Evolutionary conservation across 768 basidiomycete species (phyloP).

Genomic region (Candolleomyces efflorescens): DNA sequence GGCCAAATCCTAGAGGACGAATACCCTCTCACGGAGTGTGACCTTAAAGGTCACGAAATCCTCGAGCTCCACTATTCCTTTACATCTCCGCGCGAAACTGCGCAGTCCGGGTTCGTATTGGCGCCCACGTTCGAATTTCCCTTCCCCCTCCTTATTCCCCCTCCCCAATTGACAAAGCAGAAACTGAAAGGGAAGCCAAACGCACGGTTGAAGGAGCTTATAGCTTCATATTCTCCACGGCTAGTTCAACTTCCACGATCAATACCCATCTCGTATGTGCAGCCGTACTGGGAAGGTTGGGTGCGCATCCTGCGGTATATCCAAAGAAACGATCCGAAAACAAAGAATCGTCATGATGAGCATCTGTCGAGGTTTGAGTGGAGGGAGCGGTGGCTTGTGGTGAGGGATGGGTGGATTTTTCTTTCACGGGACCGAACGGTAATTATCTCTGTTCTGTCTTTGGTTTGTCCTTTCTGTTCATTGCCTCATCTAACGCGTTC

Average conservation of each 20-base stretch:
- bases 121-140: constrained; percentile 9
- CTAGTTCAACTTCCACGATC: constrained; percentile 10
- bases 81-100: constrained; percentile 6
- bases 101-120: constrained; percentile 8
- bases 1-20: constrained; percentile 71
- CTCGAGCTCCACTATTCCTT: constrained; percentile 57
- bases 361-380: constrained; percentile 45
- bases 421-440: constrained; percentile 54
- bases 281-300: constrained; percentile 56
- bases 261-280: constrained; percentile 32
- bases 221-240: constrained; percentile 20
- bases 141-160: constrained; percentile 10
- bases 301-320: constrained; percentile 49
- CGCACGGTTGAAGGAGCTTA: background rate
- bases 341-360: background rate
- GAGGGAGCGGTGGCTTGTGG: constrained; percentile 60
- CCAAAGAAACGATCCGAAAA: constrained; percentile 11
- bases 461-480: background rate
- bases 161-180: constrained; percentile 3
- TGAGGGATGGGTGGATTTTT: constrained; percentile 51
- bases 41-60: constrained; percentile 57
- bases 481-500: background rate
- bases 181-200: constrained; percentile 10
- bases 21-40: constrained; percentile 51
- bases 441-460: constrained; percentile 23